Conservation (phyloP, 106 monocot genomes). For the Gastrodia elata region DNA sequence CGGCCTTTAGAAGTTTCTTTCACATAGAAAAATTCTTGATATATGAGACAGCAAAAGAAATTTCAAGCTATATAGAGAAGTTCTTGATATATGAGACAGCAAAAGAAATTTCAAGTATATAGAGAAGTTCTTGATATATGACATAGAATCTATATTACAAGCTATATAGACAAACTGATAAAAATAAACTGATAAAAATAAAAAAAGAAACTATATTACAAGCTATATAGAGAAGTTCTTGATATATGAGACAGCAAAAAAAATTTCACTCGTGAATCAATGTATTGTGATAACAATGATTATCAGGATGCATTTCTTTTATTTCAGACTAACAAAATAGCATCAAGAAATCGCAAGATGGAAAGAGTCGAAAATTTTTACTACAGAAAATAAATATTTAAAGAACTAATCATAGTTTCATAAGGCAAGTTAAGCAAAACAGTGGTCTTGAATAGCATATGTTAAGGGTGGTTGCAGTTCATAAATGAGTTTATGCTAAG, state of each 20-base stretch:
- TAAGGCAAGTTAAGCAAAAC: background rate
- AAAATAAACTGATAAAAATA: background rate
- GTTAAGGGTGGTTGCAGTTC: too few species aligned
- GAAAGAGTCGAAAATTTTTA: background rate
- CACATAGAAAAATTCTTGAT: too few species aligned
- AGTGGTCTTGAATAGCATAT: background rate
- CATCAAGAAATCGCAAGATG: background rate
- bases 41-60: too few species aligned
- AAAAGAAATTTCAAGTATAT: too few species aligned
- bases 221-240: background rate
- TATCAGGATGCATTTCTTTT: background rate
- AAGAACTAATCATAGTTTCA: background rate
- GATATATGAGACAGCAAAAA: background rate
- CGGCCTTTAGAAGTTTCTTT: too few species aligned
- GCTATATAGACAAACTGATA: too few species aligned
- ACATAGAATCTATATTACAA: too few species aligned
- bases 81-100: too few species aligned
- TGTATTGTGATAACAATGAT: background rate
- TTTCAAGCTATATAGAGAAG: too few species aligned
- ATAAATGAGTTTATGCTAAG: background rate
- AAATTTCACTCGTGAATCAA: background rate
- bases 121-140: too few species aligned
- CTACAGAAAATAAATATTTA: background rate
- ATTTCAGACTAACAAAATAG: background rate
- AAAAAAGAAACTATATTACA: background rate